A percentile compares a stretch with the other conserved stretches of the same genome.
These are phyloP conservation scores for Bolboschoenoplectus hybrid DNA, from an alignment of 202 grass and related monocot genomes.

Conservation along the genomic window DNA sequence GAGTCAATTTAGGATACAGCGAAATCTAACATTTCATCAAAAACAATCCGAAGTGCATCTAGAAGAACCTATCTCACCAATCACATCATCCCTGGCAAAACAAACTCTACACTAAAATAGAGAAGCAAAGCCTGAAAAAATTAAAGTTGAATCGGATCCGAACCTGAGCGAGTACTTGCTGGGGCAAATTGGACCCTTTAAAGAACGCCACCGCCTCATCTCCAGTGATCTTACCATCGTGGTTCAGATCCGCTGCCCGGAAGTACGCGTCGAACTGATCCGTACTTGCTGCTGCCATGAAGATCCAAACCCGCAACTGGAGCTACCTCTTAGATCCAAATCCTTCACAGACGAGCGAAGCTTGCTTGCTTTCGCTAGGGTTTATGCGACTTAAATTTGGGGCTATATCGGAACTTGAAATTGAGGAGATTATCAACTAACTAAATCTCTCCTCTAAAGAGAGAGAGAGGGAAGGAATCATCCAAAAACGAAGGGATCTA, in stretches of 20 bases:
- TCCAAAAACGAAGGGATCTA: conserved; percentile 38
- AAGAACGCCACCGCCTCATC: conserved; percentile 93
- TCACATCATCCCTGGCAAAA: not conserved
- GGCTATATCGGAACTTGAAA: conserved; percentile 4
- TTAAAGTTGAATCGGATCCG: conserved; percentile 18
- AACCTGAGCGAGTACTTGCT: conserved; percentile 87
- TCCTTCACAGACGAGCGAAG: not conserved
- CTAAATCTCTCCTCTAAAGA: conserved; percentile 24
- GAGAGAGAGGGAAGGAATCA: conserved; percentile 7
- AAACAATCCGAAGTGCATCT: conserved; percentile 15
- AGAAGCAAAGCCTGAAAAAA: conserved; percentile 5
- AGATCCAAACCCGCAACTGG: conserved; percentile 21
- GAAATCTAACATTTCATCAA: conserved; percentile 20
- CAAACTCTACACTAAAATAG: not conserved
- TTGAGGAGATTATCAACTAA: not conserved
- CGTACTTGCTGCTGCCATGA: conserved; percentile 48
- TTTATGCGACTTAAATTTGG: conserved; percentile 32
- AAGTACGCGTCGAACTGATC: conserved; percentile 94
- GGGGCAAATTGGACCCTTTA: conserved; percentile 87
- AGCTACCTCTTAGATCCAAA: conserved; percentile 35
- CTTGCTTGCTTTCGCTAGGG: not conserved
- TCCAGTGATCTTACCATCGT: conserved; percentile 93
- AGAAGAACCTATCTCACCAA: not conserved
- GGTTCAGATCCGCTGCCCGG: conserved; percentile 84
- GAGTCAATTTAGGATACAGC: conserved; percentile 18